These are phyloP conservation scores for Penicillium sp. DNA, from an alignment of 2,329 filamentous ascomycete genomes.

Conservation along the genomic window DNA sequence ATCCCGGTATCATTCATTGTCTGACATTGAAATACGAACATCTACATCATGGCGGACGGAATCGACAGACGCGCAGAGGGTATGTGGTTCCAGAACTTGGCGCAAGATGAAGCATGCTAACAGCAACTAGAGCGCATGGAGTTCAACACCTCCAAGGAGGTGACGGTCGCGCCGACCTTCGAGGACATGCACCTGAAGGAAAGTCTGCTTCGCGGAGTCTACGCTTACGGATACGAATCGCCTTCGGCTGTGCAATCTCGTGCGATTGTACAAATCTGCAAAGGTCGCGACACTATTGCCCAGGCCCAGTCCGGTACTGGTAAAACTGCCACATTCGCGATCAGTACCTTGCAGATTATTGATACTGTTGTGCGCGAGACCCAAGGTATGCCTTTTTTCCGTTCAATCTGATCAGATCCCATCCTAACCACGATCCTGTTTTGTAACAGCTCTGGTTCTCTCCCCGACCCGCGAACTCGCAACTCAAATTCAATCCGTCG, in stretches of 20 bases:
- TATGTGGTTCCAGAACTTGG: slow-evolving; percentile 22
- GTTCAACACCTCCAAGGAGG: slow-evolving; percentile 97
- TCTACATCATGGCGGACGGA: slow-evolving; percentile 76
- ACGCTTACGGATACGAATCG: slow-evolving; percentile 97
- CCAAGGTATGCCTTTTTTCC: slow-evolving; percentile 52
- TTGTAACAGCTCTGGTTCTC: slow-evolving; percentile 70
- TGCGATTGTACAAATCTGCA: slow-evolving; percentile 98
- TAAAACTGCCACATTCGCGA: slow-evolving; percentile 95
- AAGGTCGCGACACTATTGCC: slow-evolving; percentile 96
- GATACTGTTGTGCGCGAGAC: slow-evolving; percentile 89
- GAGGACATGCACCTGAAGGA: slow-evolving; percentile 98
- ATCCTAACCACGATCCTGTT: slow-evolving; percentile 8
- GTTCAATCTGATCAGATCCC: neutral
- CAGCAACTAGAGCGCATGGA: slow-evolving; percentile 75
- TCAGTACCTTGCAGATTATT: slow-evolving; percentile 93
- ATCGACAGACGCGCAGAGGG: slow-evolving; percentile 87
- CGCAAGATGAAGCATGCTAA: slow-evolving; percentile 21
- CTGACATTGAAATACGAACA: slow-evolving; percentile 6
- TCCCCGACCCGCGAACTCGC: slow-evolving; percentile 95
- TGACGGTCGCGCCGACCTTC: slow-evolving; percentile 86
- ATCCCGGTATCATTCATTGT: slow-evolving; percentile 8
- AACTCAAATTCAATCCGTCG: slow-evolving; percentile 99
- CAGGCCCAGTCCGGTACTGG: slow-evolving; percentile 96
- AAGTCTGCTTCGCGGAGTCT: slow-evolving; percentile 93
- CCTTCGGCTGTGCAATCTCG: slow-evolving; percentile 96